Percentiles rank a stretch among this genome's conserved stretches.
phyloP scores from a whole-genome alignment of 306 rosid genomes.

The Corylus avellana region DNA sequence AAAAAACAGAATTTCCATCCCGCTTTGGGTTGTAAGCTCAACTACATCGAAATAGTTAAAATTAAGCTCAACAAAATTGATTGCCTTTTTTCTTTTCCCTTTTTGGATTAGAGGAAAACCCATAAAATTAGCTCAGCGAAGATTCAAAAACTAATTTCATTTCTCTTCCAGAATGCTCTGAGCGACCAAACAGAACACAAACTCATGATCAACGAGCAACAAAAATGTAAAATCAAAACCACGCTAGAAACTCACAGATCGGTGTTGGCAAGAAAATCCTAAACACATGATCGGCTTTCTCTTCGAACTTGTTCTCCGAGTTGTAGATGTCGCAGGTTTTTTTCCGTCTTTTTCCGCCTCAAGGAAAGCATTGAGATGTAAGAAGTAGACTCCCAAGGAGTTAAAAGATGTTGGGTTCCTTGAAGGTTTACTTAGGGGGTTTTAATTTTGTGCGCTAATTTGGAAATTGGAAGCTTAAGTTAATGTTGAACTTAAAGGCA shows the following conservation, averaged over 20 bases:
- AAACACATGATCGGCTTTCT: constrained; percentile 44
- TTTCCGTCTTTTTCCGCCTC: no score
- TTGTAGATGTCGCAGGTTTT: neutral
- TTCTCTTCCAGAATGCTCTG: neutral
- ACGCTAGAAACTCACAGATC: constrained; percentile 44
- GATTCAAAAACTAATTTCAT: neutral
- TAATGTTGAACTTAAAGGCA: no score
- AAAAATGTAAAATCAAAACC: neutral
- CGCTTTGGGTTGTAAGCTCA: neutral
- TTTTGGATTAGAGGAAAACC: neutral
- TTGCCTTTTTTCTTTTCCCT: neutral
- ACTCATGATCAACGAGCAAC: constrained; percentile 9
- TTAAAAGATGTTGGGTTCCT: no score
- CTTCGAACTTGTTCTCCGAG: neutral
- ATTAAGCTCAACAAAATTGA: constrained; percentile 7
- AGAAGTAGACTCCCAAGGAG: no score
- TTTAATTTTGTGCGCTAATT: no score
- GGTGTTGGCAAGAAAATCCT: constrained; percentile 37
- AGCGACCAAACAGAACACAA: neutral
- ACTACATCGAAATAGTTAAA: constrained; percentile 8
- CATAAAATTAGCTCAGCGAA: neutral
- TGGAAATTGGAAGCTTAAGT: no score
- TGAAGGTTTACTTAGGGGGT: no score
- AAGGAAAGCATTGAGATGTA: no score
- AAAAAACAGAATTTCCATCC: neutral